These are phyloP conservation scores for Pichia kluyveri DNA, from an alignment of 805 yeast genomes.

Conservation along the genomic window DNA sequence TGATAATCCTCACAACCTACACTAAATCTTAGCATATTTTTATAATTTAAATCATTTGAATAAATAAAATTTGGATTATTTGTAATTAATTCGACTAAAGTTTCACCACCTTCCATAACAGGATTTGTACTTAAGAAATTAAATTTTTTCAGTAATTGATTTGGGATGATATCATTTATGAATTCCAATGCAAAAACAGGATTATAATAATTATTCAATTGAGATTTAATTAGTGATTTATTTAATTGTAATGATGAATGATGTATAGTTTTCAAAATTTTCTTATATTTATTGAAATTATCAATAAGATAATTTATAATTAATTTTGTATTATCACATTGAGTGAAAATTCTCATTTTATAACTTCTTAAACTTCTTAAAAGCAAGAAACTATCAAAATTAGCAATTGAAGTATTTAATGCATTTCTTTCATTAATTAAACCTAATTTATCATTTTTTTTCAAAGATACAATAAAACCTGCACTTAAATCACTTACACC, in stretches of 20 bases:
- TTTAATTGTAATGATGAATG: constrained; percentile 43
- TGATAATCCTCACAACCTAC: constrained; percentile 46
- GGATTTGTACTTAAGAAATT: constrained; percentile 42
- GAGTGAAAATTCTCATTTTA: constrained; percentile 40
- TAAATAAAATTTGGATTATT: constrained; percentile 22
- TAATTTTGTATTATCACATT: constrained; percentile 35
- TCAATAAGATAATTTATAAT: constrained; percentile 30
- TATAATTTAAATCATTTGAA: not conserved
- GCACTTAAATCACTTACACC: constrained; percentile 49
- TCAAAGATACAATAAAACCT: constrained; percentile 38
- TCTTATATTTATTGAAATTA: constrained; percentile 27
- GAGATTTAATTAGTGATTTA: constrained; percentile 28
- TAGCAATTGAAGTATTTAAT: constrained; percentile 45
- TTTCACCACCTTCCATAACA: constrained; percentile 40
- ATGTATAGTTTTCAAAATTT: constrained; percentile 26
- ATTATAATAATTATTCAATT: constrained; percentile 33
- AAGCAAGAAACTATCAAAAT: constrained; percentile 39
- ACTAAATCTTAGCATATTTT: constrained; percentile 36
- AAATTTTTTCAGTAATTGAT: constrained; percentile 33
- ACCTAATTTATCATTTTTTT: constrained; percentile 22
- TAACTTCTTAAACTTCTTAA: constrained; percentile 41
- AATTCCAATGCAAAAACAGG: constrained; percentile 41
- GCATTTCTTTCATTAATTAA: constrained; percentile 33
- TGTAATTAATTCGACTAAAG: constrained; percentile 39
- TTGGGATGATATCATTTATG: constrained; percentile 28